Percentiles rank a stretch among this genome's conserved stretches.
These are phyloP conservation scores for Suillus cothurnatus DNA, from an alignment of 768 basidiomycete genomes.

Conservation along the genomic window DNA sequence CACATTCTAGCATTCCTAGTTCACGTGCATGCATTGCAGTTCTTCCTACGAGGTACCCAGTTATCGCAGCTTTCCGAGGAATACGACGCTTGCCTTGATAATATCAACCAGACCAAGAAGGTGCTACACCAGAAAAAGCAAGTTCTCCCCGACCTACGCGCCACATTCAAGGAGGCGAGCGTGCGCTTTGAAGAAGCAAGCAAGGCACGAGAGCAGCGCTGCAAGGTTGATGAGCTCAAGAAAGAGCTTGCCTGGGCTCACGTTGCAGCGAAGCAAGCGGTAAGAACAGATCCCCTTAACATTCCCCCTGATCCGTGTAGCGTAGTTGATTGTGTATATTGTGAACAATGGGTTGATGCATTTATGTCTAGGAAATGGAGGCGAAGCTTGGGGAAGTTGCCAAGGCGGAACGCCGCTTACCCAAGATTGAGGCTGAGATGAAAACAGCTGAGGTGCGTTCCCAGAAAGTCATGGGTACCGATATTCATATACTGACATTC, in stretches of 20 bases:
- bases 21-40: slow-evolving; percentile 46
- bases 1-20: neutral
- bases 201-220: slow-evolving; percentile 70
- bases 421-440: slow-evolving; percentile 43
- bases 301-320: neutral
- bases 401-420: slow-evolving; percentile 38
- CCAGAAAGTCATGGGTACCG: neutral
- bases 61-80: slow-evolving; percentile 85
- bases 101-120: slow-evolving; percentile 69
- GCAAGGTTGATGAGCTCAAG: slow-evolving; percentile 69
- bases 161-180: slow-evolving; percentile 56
- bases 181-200: slow-evolving; percentile 70
- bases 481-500: slow-evolving; percentile 9
- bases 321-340: neutral
- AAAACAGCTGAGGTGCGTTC: slow-evolving; percentile 40
- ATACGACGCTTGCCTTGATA: slow-evolving; percentile 75
- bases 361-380: slow-evolving; percentile 42
- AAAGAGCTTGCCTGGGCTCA: slow-evolving; percentile 89
- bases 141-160: slow-evolving; percentile 74
- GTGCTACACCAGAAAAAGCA: slow-evolving; percentile 72
- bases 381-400: slow-evolving; percentile 43
- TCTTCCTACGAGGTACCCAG: slow-evolving; percentile 94
- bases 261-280: slow-evolving; percentile 69
- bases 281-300: slow-evolving; percentile 30
- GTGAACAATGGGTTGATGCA: neutral